Evolutionary conservation across 257 asterid species (phyloP).

Genomic region (Solanum commersonii): DNA sequence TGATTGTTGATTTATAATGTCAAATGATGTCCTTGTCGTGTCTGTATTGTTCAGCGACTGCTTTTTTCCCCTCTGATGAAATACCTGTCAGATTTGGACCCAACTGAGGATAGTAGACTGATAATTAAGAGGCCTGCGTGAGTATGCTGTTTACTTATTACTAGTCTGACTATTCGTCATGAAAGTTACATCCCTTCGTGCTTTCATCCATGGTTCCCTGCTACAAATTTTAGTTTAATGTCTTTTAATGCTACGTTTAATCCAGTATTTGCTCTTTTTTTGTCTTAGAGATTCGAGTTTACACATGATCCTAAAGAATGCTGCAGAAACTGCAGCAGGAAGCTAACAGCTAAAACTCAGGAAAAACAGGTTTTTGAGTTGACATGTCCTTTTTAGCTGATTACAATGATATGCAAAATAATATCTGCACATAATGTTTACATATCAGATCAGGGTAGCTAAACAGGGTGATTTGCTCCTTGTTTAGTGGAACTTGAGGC

Average conservation of each 20-base stretch:
- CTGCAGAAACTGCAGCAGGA: neutral
- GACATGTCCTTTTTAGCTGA: constrained; percentile 3
- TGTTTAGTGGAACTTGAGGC: constrained; percentile 70
- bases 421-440: constrained; percentile 25
- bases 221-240: neutral
- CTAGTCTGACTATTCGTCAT: neutral
- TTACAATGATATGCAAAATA: constrained; percentile 11
- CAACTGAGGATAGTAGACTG: neutral
- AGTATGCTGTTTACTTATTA: neutral
- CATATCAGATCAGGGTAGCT: neutral
- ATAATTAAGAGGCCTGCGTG: neutral
- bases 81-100: neutral
- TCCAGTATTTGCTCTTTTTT: neutral
- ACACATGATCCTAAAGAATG: neutral
- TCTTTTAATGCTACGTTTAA: neutral
- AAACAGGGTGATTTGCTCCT: constrained; percentile 12
- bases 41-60: neutral
- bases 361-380: neutral
- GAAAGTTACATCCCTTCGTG: neutral
- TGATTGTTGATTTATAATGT: neutral
- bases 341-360: constrained; percentile 4
- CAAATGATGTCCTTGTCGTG: neutral
- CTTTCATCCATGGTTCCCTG: neutral
- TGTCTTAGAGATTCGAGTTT: neutral
- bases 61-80: neutral